Evolutionary conservation across 176 grass and related monocot species (phyloP).

Genomic region (Carex myosuroides): DNA sequence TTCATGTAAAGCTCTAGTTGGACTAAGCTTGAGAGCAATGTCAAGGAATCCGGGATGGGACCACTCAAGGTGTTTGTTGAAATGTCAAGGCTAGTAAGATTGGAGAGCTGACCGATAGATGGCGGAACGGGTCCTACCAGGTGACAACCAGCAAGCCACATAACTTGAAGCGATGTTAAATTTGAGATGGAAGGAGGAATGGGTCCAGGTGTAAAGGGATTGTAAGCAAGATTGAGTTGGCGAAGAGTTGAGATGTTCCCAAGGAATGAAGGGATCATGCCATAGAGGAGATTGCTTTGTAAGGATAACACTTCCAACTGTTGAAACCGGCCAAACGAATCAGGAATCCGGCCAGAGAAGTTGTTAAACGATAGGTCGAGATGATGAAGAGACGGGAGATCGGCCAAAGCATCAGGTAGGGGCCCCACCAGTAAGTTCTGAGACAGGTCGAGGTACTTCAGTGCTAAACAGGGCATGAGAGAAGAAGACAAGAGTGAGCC

Average conservation of each 20-base stretch:
- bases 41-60: constrained; percentile 38
- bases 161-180: constrained; percentile 37
- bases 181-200: constrained; percentile 41
- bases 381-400: constrained; percentile 32
- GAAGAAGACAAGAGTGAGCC: constrained; percentile 5
- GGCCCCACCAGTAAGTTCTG: constrained; percentile 36
- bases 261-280: constrained; percentile 51
- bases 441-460: constrained; percentile 56
- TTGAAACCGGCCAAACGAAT: constrained; percentile 38
- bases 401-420: constrained; percentile 40
- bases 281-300: constrained; percentile 42
- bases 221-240: constrained; percentile 61
- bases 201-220: constrained; percentile 49
- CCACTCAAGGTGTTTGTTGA: constrained; percentile 52
- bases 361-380: constrained; percentile 66
- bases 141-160: constrained; percentile 56
- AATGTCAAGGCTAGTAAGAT: constrained; percentile 62
- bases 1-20: constrained; percentile 80
- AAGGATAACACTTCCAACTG: constrained; percentile 40
- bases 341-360: constrained; percentile 58
- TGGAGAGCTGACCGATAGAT: constrained; percentile 38
- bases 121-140: constrained; percentile 56
- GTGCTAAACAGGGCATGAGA: constrained; percentile 25
- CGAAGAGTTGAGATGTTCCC: constrained; percentile 37
- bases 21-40: constrained; percentile 34